Evolutionary conservation across 1,139 yeast species (phyloP).

Genomic region (Arxiozyma telluris): DNA sequence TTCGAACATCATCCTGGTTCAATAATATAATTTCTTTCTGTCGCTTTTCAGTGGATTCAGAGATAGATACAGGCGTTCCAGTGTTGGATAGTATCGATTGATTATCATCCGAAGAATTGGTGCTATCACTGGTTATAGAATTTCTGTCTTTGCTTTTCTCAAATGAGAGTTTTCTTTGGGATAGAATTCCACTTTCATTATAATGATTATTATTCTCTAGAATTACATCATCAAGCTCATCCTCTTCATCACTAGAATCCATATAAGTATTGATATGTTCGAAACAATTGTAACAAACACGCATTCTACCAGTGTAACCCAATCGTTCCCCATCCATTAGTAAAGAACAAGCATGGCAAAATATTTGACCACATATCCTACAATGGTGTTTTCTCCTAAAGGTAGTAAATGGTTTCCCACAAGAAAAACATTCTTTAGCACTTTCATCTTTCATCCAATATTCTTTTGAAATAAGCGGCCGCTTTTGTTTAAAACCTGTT

Average conservation of each 20-base stretch:
- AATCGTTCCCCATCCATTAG: conserved; percentile 71
- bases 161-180: neutral
- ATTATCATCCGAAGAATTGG: neutral
- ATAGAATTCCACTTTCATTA: neutral
- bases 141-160: neutral
- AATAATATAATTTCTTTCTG: conserved; percentile 15
- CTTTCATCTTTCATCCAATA: conserved; percentile 92
- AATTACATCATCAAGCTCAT: conserved; percentile 9
- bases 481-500: conserved; percentile 31
- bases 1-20: conserved; percentile 28
- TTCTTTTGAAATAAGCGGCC: conserved; percentile 46
- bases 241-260: conserved; percentile 60
- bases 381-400: conserved; percentile 93
- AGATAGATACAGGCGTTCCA: neutral
- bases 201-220: conserved; percentile 17
- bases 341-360: conserved; percentile 78
- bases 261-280: conserved; percentile 51
- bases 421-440: conserved; percentile 71
- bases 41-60: neutral
- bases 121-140: neutral
- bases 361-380: conserved; percentile 90
- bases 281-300: conserved; percentile 75
- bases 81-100: neutral
- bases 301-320: conserved; percentile 56
- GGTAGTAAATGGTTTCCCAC: conserved; percentile 62